phyloP scores from a whole-genome alignment of 768 basidiomycete genomes.

The Termitomyces sp. region DNA sequence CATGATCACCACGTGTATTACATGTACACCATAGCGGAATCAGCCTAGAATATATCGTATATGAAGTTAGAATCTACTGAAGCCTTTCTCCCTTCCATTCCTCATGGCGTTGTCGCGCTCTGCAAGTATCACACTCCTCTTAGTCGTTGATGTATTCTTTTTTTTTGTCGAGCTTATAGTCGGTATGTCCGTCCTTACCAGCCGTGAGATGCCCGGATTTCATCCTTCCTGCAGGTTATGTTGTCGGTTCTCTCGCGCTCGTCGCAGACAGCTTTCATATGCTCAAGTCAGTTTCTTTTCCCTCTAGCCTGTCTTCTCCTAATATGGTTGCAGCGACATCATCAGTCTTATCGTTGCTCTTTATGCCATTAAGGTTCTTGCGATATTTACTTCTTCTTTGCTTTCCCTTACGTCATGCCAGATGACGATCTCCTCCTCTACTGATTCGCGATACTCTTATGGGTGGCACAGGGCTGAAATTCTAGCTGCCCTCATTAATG shows the following conservation, averaged over 20 bases:
- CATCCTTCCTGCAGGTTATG: conserved; percentile 57
- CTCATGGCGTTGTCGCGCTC: conserved; percentile 58
- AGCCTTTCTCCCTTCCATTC: not conserved
- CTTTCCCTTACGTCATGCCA: conserved; percentile 22
- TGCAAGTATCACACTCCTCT: conserved; percentile 65
- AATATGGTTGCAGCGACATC: conserved; percentile 69
- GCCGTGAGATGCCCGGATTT: not conserved
- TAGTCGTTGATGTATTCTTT: conserved; percentile 80
- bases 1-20: not conserved
- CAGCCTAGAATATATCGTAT: not conserved
- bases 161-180: conserved; percentile 83
- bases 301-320: not conserved
- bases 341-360: conserved; percentile 92
- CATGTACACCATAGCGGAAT: not conserved
- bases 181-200: conserved; percentile 35
- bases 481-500: conserved; percentile 18
- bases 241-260: conserved; percentile 91
- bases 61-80: not conserved
- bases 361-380: conserved; percentile 74
- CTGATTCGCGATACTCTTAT: conserved; percentile 83
- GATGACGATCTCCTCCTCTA: conserved; percentile 56
- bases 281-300: conserved; percentile 78
- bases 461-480: conserved; percentile 99
- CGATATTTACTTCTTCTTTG: not conserved
- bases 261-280: conserved; percentile 98